phyloP scores from a whole-genome alignment of 2,329 filamentous ascomycete species.

The Colletotrichum incanum region DNA sequence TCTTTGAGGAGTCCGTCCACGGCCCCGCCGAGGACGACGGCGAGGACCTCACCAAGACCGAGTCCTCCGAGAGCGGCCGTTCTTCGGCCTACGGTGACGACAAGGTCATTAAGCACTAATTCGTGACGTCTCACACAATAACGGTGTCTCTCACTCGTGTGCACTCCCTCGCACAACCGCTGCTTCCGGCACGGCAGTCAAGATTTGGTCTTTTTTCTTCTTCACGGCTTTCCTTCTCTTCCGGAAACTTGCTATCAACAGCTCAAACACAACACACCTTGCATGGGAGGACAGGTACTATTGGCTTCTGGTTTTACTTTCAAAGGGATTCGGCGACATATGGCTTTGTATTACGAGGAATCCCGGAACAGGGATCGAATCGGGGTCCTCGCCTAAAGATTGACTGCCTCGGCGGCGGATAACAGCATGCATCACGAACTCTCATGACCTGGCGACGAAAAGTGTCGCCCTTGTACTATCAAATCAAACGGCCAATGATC shows the following conservation, averaged over 20 bases:
- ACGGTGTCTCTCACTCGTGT: constrained; percentile 12
- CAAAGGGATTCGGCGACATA: constrained; percentile 29
- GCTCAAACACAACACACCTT: constrained; percentile 25
- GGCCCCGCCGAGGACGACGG: constrained; percentile 71
- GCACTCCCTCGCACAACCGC: constrained; percentile 16
- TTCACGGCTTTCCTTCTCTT: not conserved
- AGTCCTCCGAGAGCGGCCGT: constrained; percentile 72
- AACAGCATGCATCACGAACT: constrained; percentile 37
- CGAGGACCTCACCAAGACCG: constrained; percentile 70
- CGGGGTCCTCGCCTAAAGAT: constrained; percentile 5
- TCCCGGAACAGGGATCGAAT: not conserved
- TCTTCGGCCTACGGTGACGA: constrained; percentile 70
- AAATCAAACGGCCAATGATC: constrained; percentile 37
- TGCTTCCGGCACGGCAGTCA: constrained; percentile 29
- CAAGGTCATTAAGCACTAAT: constrained; percentile 49
- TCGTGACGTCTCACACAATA: not conserved
- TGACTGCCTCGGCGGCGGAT: constrained; percentile 32
- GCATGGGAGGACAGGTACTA: constrained; percentile 10
- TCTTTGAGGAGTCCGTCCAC: constrained; percentile 90
- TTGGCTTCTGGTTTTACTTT: constrained; percentile 14
- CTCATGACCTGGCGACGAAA: constrained; percentile 35
- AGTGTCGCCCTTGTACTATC: constrained; percentile 39
- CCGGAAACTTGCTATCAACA: constrained; percentile 12
- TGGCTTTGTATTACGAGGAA: constrained; percentile 32
- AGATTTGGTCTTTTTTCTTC: constrained; percentile 5